Base-by-base conservation (phyloP, 306 rosid species). In the Malus orientalis region DNA sequence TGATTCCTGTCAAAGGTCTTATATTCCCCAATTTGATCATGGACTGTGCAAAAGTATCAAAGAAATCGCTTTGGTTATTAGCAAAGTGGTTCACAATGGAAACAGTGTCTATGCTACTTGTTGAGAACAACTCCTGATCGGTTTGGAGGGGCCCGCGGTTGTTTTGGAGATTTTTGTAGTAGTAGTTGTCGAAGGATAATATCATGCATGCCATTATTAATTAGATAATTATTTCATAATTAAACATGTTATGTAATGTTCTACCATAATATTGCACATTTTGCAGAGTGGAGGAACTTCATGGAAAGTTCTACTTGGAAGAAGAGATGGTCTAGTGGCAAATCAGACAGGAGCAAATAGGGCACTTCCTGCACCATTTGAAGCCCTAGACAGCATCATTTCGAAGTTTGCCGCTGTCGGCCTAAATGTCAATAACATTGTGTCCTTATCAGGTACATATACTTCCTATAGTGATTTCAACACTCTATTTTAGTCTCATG, bases 271-370 rank as follows among this genome's bases (percentile, higher is more conserved):
- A 57, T n/a, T 20, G 13, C 62, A 57, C 11, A 33, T 38, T 45
- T 81, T 78, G 74, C 68, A 93, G 98, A 91, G 95, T 73, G 97
- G 97, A 75, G 98, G 98, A 65, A 92, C 86, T 6, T 55, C 74
- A 36, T 93, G 97, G 98, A 86, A 14, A 67, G 95, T 93, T 75
- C 44, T 68, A 20, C 66, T 89, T 30, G 98, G 98, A 61, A 74
- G 98, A 84, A 86, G 98, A 77, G 98, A 93, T 81, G 98, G 89
- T 18, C 47, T 87, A 2, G 70, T 86, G 73, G 84, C 97, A 49
- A 93, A 89, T 13, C 84, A 79, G 54, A 49, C 88, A 11, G 83
- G 87, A 22, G 95, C 97, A 45, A 82, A 86, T 62, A 11, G 0
- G 7, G 76, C 0, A 7, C 88, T 93, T 74, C 98, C 97, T 59